Evolutionary conservation across 208 protist genomes (phyloP), one percentile per base, ranked within the genome.

Genomic region (Balamuthia mandrillaris): DNA sequence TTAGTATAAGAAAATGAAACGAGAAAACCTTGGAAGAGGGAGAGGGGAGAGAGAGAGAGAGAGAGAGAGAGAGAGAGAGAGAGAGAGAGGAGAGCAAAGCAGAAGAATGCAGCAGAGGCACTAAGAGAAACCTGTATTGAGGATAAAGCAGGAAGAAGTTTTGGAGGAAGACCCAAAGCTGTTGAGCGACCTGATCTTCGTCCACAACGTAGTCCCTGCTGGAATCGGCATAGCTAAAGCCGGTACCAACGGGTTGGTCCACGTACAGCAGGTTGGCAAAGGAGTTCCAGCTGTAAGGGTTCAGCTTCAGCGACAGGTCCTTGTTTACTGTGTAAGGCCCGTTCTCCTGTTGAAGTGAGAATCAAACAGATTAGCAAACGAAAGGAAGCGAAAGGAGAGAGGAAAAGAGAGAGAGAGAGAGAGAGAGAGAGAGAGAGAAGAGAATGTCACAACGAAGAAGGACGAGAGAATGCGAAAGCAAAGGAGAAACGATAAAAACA

Each of bases 181-280:
- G 41, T 42, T 74, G 65, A n/a, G 65, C 65, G n/a, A 74, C 51
- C 3, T 35, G n/a, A 4, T 74, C 65, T 42, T 74, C 65, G n/a
- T 4, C 51, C n/a, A 42, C 51, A 24, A 52, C 65, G n/a, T 74
- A 74, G 65, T 74, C 65, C 12, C 45, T 7, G 41, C 41, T 18
- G 65, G 41, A 52, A 31, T 74, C 65, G 37, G 65, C 65, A 31
- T 74, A 74, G 65, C 41, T 52, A 42, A 74, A 74, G 7, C 65
- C 65, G 6, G 65, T 79, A 27, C 70, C 70, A 18, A 79, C 70
- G 47, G 70, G 70, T 49, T 79, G 70, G 47, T 79, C 70, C 7
- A 79, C 44, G 70, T 79, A 79, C 9, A 79, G 70, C n/a, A 79
- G 45, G 47, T 79, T 79, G 70, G 70, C 70, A 21, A 79, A 52